Conservation (phyloP, 1,284 basidiomycete species). For the Fistulinella staudtii region DNA sequence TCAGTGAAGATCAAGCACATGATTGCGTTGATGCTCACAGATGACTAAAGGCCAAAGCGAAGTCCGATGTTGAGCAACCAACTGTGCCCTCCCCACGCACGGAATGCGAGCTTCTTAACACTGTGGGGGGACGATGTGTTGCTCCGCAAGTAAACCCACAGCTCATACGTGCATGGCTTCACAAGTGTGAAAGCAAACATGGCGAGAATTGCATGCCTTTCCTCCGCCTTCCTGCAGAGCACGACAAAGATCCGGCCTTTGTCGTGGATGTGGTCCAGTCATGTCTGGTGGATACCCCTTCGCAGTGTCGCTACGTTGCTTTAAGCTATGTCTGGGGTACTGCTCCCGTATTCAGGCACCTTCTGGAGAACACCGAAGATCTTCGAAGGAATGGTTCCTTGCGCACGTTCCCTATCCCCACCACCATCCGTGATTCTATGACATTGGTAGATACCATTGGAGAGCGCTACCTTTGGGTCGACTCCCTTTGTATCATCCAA, state of each 20-base stretch:
- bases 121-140: conserved; percentile 16
- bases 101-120: conserved; percentile 11
- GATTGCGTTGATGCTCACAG: not conserved
- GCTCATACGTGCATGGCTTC: conserved; percentile 17
- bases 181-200: conserved; percentile 14
- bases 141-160: conserved; percentile 1
- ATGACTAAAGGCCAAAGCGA: conserved; percentile 9
- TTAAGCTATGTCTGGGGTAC: conserved; percentile 23
- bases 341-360: conserved; percentile 12
- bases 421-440: conserved; percentile 23
- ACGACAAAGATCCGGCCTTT: conserved; percentile 1
- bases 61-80: not conserved
- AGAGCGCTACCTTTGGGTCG: conserved; percentile 26
- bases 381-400: conserved; percentile 8
- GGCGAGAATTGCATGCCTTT: conserved; percentile 8
- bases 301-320: conserved; percentile 18
- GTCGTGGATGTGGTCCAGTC: conserved; percentile 17
- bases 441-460: conserved; percentile 15
- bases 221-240: not conserved
- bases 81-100: not conserved
- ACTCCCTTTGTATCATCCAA: conserved; percentile 24
- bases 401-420: conserved; percentile 8
- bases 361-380: conserved; percentile 10
- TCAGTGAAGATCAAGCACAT: not conserved
- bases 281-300: conserved; percentile 14